A percentile compares a stretch with the other conserved stretches of the same genome.
Evolutionary conservation across 1,139 yeast species (phyloP).

Genomic region (Suhomyces taliae): DNA sequence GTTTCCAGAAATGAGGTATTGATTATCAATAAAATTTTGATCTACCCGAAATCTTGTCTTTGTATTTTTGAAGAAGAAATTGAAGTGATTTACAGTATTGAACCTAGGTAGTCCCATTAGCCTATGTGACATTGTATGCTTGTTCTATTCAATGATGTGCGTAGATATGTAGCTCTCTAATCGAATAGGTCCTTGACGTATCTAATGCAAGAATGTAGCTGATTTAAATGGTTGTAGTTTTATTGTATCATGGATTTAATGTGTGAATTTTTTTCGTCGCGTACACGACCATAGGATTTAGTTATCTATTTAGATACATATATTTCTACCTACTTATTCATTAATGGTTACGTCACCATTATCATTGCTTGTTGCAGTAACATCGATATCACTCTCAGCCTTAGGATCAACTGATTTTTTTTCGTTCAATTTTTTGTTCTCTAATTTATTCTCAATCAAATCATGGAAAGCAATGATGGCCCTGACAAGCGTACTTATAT

Average conservation of each 20-base stretch:
- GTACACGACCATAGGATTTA: constrained; percentile 3
- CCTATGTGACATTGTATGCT: constrained; percentile 22
- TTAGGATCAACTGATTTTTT: constrained; percentile 20
- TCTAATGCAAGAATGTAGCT: background rate
- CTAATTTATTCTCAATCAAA: constrained; percentile 91
- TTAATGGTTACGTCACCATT: background rate
- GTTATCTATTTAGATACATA: no score
- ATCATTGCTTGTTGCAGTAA: background rate
- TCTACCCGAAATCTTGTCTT: constrained; percentile 30
- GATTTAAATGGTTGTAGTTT: background rate
- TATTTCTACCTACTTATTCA: constrained; percentile 1
- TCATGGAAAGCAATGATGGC: constrained; percentile 97
- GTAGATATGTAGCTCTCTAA: no score
- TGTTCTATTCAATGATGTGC: no score
- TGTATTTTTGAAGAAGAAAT: constrained; percentile 42
- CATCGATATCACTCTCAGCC: constrained; percentile 2
- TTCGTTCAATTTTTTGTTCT: constrained; percentile 61
- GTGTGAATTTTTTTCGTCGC: constrained; percentile 1
- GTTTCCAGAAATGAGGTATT: constrained; percentile 18
- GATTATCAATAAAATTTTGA: constrained; percentile 40
- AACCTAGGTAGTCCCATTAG: constrained; percentile 27
- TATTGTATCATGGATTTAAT: background rate
- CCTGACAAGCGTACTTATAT: constrained; percentile 84
- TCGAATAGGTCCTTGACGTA: background rate
- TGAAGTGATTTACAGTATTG: constrained; percentile 33